Evolutionary conservation across 371 early-diverging fungal genomes (phyloP).

Genomic region (Gilbertella persicaria): DNA sequence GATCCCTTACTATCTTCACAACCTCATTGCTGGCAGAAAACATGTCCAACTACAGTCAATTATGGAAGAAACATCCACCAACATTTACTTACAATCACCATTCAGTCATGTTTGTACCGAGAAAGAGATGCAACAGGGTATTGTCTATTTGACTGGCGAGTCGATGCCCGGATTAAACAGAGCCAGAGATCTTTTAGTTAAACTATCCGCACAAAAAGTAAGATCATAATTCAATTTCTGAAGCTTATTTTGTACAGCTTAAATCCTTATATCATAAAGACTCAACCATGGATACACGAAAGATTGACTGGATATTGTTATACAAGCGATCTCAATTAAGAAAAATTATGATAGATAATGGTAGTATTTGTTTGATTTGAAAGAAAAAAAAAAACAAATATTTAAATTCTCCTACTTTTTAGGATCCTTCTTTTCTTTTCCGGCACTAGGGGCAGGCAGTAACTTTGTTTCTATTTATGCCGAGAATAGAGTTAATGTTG

Average conservation of each 20-base stretch:
- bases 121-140: conserved; percentile 21
- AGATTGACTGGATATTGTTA: conserved; percentile 78
- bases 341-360: conserved; percentile 79
- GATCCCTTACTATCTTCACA: conserved; percentile 52
- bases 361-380: conserved; percentile 15
- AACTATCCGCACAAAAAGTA: conserved; percentile 50
- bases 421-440: conserved; percentile 62
- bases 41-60: conserved; percentile 64
- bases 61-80: conserved; percentile 76
- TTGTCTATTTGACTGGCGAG: conserved; percentile 48
- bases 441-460: conserved; percentile 60
- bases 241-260: conserved; percentile 22
- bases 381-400: not conserved
- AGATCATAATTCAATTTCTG: conserved; percentile 3
- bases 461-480: conserved; percentile 64
- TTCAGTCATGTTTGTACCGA: conserved; percentile 27
- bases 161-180: conserved; percentile 33
- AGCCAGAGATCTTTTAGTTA: conserved; percentile 51
- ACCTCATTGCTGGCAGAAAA: conserved; percentile 77
- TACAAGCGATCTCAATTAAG: conserved; percentile 62
- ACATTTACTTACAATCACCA: conserved; percentile 74
- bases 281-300: conserved; percentile 55
- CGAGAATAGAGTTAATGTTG: conserved; percentile 68
- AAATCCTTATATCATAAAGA: conserved; percentile 51
- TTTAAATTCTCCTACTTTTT: not conserved